Evolutionary conservation across 164 flowering plant genomes (phyloP).

Genomic region (Paratinospora sagittata): DNA sequence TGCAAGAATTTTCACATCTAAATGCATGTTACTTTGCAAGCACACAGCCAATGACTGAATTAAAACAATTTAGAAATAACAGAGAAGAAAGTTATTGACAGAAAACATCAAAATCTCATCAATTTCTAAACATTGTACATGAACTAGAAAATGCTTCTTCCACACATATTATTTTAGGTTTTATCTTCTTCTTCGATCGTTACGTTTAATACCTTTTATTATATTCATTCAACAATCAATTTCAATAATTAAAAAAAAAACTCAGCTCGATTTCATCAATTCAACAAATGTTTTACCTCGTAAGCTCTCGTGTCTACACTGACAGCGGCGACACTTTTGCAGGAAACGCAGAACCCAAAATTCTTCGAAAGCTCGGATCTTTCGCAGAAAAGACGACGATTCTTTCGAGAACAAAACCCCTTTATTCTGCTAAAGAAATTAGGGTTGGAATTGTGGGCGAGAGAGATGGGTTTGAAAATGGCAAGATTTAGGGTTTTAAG

Average conservation of each 20-base stretch:
- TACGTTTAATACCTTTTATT: too few species aligned
- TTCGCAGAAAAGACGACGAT: constrained; percentile 5
- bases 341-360: constrained; percentile 19
- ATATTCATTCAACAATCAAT: too few species aligned
- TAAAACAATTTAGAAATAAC: not conserved
- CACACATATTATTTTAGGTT: too few species aligned
- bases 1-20: constrained; percentile 28
- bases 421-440: not conserved
- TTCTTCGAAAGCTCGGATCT: not conserved
- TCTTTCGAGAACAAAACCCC: not conserved
- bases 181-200: too few species aligned
- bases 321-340: constrained; percentile 28
- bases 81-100: not conserved
- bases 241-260: too few species aligned
- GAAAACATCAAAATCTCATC: not conserved
- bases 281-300: constrained; percentile 34
- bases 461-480: too few species aligned
- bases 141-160: too few species aligned
- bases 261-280: not conserved
- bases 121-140: not conserved
- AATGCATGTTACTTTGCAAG: not conserved
- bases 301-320: constrained; percentile 34
- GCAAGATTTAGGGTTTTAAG: constrained; percentile 15
- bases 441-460: constrained; percentile 8
- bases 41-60: not conserved